phyloP scores from a whole-genome alignment of 208 protist species.

The Crithidia fasciculata region DNA sequence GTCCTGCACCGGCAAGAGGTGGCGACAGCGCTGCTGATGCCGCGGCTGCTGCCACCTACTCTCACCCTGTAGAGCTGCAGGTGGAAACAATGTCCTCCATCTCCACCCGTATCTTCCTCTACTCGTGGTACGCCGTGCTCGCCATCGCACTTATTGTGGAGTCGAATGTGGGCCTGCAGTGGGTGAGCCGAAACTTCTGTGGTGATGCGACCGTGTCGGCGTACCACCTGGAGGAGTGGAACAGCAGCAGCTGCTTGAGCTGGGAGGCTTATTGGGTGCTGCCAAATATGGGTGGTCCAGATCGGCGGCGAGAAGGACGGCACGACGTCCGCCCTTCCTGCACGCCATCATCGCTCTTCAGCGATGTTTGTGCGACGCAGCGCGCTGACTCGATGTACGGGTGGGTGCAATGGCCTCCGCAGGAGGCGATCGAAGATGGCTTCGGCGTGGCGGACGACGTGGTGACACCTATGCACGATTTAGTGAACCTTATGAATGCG shows the following conservation, averaged over 20 bases:
- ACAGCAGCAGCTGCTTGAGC: slow-evolving; percentile 42
- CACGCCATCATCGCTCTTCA: too few relatives aligned
- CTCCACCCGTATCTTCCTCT: slow-evolving; percentile 56
- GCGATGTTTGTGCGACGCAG: too few relatives aligned
- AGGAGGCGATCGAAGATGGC: not conserved
- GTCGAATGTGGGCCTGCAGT: slow-evolving; percentile 66
- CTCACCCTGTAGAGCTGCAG: slow-evolving; percentile 54
- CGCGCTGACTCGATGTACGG: not conserved
- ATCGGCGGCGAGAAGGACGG: not conserved
- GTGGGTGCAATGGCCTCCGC: slow-evolving; percentile 9
- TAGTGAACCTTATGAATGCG: too few relatives aligned
- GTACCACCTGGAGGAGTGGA: slow-evolving; percentile 55
- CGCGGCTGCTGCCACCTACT: not conserved
- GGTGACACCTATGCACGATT: not conserved
- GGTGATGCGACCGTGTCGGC: slow-evolving; percentile 41
- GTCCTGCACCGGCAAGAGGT: not conserved
- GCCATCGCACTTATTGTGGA: slow-evolving; percentile 60
- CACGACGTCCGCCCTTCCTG: too few relatives aligned
- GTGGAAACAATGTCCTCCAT: slow-evolving; percentile 75
- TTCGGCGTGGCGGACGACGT: too few relatives aligned
- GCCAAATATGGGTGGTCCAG: not conserved
- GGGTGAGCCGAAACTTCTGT: slow-evolving; percentile 72
- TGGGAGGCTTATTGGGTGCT: slow-evolving; percentile 37
- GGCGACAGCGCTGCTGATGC: not conserved
- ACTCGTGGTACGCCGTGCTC: slow-evolving; percentile 73